phyloP scores from a whole-genome alignment of 1,284 basidiomycete genomes.

The Naganishia cerealis region DNA sequence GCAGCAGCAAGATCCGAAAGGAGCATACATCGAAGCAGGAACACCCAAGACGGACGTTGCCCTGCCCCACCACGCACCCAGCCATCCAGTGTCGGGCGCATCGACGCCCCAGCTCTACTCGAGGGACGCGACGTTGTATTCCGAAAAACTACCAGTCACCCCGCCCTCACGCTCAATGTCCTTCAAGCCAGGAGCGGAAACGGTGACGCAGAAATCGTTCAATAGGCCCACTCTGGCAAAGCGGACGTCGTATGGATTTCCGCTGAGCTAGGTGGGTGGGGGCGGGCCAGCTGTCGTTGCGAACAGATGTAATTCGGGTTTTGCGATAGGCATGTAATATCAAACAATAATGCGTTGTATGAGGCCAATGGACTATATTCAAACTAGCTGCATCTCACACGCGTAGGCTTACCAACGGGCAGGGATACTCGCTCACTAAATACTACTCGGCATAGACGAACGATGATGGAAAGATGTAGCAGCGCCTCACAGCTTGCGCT shows the following conservation, averaged over 20 bases:
- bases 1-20: background rate
- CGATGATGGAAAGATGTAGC: no score
- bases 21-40: background rate
- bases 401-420: no score
- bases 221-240: conserved; percentile 8
- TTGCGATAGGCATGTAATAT: background rate
- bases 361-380: no score
- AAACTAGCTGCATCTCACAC: no score
- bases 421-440: no score
- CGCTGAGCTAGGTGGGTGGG: background rate
- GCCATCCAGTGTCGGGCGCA: conserved; percentile 10
- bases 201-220: conserved; percentile 18
- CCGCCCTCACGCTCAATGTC: conserved; percentile 8
- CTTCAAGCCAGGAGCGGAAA: conserved; percentile 7
- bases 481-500: no score
- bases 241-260: conserved; percentile 23
- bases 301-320: background rate
- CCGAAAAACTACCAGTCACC: conserved; percentile 22
- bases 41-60: background rate
- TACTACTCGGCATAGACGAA: no score
- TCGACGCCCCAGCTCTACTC: conserved; percentile 24
- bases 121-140: conserved; percentile 11
- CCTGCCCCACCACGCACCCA: background rate
- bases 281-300: background rate
- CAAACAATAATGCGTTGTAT: no score